A percentile compares a stretch with the other conserved stretches of the same genome.
Conservation (phyloP, 140 eudicot species). For the Senecio squalidus region DNA sequence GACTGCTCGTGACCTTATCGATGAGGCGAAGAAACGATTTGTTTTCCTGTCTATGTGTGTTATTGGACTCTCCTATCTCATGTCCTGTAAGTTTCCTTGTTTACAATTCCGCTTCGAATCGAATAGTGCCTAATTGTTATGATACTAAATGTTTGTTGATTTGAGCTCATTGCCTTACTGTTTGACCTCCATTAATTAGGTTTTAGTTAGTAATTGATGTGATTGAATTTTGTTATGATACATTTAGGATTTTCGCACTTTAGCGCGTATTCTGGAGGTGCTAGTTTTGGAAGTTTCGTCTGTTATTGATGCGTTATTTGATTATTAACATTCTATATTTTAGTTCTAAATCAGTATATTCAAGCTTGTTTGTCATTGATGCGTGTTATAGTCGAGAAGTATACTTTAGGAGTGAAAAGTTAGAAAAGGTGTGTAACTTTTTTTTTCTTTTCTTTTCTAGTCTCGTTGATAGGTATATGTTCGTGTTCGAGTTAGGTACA, state of each 20-base stretch:
- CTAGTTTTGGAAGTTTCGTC: too few relatives aligned
- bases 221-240: conserved; percentile 3
- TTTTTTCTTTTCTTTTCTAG: too few relatives aligned
- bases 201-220: neutral
- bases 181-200: neutral
- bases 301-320: too few relatives aligned
- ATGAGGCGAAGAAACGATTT: conserved; percentile 92
- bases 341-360: too few relatives aligned
- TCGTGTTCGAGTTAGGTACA: too few relatives aligned
- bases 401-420: too few relatives aligned
- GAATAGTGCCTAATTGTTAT: neutral
- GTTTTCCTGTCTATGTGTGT: conserved; percentile 66
- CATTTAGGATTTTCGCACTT: neutral
- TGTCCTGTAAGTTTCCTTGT: conserved; percentile 70
- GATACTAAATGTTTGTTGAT: neutral
- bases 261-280: neutral
- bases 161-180: conserved; percentile 9
- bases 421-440: too few relatives aligned
- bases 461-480: too few relatives aligned
- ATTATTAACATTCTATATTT: too few relatives aligned
- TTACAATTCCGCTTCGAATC: conserved; percentile 6
- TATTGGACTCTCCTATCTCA: conserved; percentile 86
- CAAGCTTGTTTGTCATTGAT: too few relatives aligned
- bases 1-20: conserved; percentile 69
- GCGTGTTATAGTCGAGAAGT: too few relatives aligned